Conservation (phyloP, 2,329 filamentous ascomycete genomes). For the Beauveria varroae region DNA sequence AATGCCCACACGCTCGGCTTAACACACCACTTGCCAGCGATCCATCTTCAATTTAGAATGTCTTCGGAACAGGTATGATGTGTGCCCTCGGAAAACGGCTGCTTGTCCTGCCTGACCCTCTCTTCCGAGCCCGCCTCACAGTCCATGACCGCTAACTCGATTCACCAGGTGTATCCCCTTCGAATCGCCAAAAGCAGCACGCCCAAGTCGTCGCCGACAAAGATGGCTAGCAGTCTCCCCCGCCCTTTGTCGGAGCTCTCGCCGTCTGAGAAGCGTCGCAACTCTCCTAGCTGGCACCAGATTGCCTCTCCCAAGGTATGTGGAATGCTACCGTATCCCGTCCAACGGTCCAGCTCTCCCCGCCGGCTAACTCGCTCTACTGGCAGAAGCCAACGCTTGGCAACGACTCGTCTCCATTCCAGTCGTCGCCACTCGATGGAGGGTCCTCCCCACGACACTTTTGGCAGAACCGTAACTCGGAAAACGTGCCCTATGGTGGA, state of each 20-base stretch:
- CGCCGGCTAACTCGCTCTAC: neutral
- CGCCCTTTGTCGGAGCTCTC: constrained; percentile 85
- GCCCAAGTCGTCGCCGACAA: constrained; percentile 52
- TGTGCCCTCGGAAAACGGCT: neutral
- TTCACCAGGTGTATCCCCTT: constrained; percentile 62
- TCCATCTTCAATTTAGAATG: constrained; percentile 23
- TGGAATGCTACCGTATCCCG: constrained; percentile 11
- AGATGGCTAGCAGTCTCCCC: constrained; percentile 52
- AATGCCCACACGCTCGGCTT: constrained; percentile 23
- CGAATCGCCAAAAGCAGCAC: constrained; percentile 64
- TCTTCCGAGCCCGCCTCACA: neutral
- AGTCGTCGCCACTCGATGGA: constrained; percentile 67
- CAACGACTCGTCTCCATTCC: constrained; percentile 75
- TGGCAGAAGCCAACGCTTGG: constrained; percentile 58
- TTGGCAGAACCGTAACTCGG: constrained; percentile 77
- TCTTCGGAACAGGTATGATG: constrained; percentile 31
- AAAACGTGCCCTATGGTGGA: constrained; percentile 64
- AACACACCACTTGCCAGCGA: constrained; percentile 16
- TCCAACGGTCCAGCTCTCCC: constrained; percentile 7
- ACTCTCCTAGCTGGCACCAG: constrained; percentile 80
- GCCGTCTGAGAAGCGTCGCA: constrained; percentile 75
- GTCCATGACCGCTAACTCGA: neutral
- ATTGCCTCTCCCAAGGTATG: constrained; percentile 29
- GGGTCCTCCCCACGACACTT: constrained; percentile 75
- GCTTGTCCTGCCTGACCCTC: neutral